Conservation (phyloP, 768 basidiomycete genomes). For the Lanmaoa rubissima region DNA sequence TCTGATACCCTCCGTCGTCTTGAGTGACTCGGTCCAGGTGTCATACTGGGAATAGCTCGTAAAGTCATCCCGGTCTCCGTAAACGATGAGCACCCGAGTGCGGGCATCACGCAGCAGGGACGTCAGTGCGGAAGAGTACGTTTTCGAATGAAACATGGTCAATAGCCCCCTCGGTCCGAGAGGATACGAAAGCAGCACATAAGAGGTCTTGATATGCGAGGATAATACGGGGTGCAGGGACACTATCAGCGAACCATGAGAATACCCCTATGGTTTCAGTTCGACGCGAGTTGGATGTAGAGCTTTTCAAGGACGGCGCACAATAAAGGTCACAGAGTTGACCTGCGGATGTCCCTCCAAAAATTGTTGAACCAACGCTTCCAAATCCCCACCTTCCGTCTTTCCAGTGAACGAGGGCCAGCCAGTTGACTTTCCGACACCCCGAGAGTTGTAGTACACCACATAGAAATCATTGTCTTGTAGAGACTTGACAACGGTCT, state of each 20-base stretch:
- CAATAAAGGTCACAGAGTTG: conserved; percentile 55
- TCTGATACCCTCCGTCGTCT: conserved; percentile 16
- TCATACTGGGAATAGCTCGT: conserved; percentile 55
- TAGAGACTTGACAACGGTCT: conserved; percentile 47
- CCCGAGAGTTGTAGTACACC: conserved; percentile 73
- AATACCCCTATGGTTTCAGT: conserved; percentile 64
- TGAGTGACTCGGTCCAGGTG: conserved; percentile 49
- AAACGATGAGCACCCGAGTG: conserved; percentile 59
- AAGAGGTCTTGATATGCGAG: conserved; percentile 51
- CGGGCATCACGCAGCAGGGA: conserved; percentile 45
- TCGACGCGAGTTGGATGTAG: conserved; percentile 3
- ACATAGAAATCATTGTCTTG: conserved; percentile 51
- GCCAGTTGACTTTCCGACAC: conserved; percentile 72
- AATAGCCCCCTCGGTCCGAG: conserved; percentile 63
- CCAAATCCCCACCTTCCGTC: conserved; percentile 67
- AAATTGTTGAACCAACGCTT: conserved; percentile 58
- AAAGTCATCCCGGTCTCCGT: conserved; percentile 72
- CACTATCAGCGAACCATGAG: conserved; percentile 72
- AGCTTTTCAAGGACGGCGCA: conserved; percentile 34
- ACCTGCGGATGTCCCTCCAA: conserved; percentile 42
- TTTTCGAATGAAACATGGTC: conserved; percentile 61
- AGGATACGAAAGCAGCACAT: conserved; percentile 77
- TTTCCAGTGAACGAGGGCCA: conserved; percentile 72
- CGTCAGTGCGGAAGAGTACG: conserved; percentile 52
- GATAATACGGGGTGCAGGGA: conserved; percentile 60